Evolutionary conservation across 306 rosid genomes (phyloP), one percentile per base, ranked within the genome.

Genomic region (Lupinus albus): DNA sequence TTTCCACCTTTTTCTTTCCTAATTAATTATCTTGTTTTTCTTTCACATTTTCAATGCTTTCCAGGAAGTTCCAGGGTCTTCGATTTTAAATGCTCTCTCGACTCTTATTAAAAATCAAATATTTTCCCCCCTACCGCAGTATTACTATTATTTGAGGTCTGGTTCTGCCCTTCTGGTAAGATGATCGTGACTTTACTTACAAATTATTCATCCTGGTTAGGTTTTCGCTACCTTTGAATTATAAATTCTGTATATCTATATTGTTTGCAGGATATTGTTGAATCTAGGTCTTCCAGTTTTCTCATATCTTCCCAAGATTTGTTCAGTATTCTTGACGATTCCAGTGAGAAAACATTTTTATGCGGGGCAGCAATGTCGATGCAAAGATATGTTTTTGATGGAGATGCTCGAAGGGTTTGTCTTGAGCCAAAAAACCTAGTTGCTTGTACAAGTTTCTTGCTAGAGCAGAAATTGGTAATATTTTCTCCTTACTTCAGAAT

Each of bases 81-180:
- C 91, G 68, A 83, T 93, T 54, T 67, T 88, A 79, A 84, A 76
- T 78, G 82, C 86, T 16, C 84, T 93, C 81, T 53, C 90, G 3
- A 63, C 71, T 58, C 82, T 85, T 64, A 68, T 80, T 53, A 70
- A 84, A 69, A 93, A 88, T 78, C 84, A 84, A 45, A 91, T 86
- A 78, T 84, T 85, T 68, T 81, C 84, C 65, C 61, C 94, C 50
- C 74, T 90, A 20, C 97, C 96, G 11, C 95, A 82, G 35, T 25
- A 25, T 33, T 33, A 33, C 8, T 57, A 78, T 74, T 93, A 90
- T 88, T 70, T 90, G 80, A 88, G 79, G 87, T 90, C 97, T 74
- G 99, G 99, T 75, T 83, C 93, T 67, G 81, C 85, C 63, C 94
- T 93, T 81, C 67, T 90, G 96, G 99, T 93, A 81, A 69, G 90